phyloP scores from a whole-genome alignment of 495 filamentous ascomycete genomes.

The Astrothelium macrocarpum region DNA sequence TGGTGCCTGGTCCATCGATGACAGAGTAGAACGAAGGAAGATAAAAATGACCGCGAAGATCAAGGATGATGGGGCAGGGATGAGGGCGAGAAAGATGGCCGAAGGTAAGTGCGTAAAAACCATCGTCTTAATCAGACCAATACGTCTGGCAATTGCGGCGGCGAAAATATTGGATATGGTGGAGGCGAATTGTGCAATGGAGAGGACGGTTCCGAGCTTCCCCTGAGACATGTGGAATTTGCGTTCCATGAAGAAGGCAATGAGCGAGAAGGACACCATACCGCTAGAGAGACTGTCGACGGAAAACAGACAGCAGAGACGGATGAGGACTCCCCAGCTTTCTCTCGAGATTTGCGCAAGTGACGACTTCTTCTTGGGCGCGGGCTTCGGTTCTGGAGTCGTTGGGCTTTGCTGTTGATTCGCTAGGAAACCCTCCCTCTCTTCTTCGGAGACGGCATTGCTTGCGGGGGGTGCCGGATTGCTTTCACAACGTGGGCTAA shows the following conservation, averaged over 20 bases:
- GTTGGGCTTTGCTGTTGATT: slow-evolving; percentile 17
- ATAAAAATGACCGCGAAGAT: slow-evolving; percentile 56
- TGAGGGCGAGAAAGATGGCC: slow-evolving; percentile 58
- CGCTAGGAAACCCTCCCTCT: slow-evolving; percentile 41
- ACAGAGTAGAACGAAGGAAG: slow-evolving; percentile 48
- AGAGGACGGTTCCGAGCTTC: slow-evolving; percentile 61
- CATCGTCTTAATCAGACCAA: slow-evolving; percentile 81
- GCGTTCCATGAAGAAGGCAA: slow-evolving; percentile 66
- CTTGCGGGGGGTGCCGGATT: slow-evolving; percentile 15
- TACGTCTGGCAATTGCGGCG: slow-evolving; percentile 61
- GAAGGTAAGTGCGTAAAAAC: slow-evolving; percentile 78
- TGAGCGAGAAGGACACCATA: slow-evolving; percentile 52
- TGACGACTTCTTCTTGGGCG: slow-evolving; percentile 13
- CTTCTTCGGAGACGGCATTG: slow-evolving; percentile 13
- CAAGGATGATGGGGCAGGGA: slow-evolving; percentile 51
- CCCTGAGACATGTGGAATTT: slow-evolving; percentile 65
- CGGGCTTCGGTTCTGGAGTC: not conserved
- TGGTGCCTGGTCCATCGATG: slow-evolving; percentile 77
- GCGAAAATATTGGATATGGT: slow-evolving; percentile 62
- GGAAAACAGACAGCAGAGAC: slow-evolving; percentile 65
- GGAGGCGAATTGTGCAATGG: slow-evolving; percentile 54
- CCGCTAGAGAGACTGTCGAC: slow-evolving; percentile 73
- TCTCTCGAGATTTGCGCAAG: slow-evolving; percentile 25
- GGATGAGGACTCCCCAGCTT: slow-evolving; percentile 51
- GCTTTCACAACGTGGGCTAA: slow-evolving; percentile 54